Base-by-base conservation (phyloP, 2,329 filamentous ascomycete species). In the Neurospora crassa region DNA sequence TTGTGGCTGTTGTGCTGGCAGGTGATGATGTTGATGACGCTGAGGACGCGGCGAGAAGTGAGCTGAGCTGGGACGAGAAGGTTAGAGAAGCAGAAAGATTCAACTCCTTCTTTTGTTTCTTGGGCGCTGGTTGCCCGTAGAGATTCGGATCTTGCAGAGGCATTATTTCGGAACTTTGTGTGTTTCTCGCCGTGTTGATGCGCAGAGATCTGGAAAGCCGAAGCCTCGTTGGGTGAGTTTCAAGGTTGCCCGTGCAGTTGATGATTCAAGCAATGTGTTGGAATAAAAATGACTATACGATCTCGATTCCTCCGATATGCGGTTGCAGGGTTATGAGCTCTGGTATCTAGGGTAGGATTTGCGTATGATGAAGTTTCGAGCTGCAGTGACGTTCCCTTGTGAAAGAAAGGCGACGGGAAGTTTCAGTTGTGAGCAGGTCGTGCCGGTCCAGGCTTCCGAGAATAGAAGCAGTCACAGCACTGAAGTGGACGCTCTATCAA, bases 1-100 rank as follows among this genome's bases (percentile, higher is more conserved):
- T 67, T n/a, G 82, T 79, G 7, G 82, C 76, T 18, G 82, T 75
- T 11, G 78, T 68, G 67, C 80, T 72, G 37, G 82, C 47, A 53
- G 47, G 47, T 29, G 47, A 53, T 16, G 47, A 29, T 53, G 45
- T 14, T 24, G 83, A 77, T 29, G 82, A 74, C 34, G 85, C 80
- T 42, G 85, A 82, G 5, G 80, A 72, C 12, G 83, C 84, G 70
- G 90, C 84, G 81, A 97, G 93, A 70, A 97, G 89, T 67, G 90
- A 92, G 76, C 92, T 91, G 74, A 98, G 88, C 75, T 96, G 92
- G 12, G 93, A 92, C n/a, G 92, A 90, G 83, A 99, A 98, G 78
- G 93, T 90, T 70, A 97, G 88, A 67, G 89, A 91, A 69, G 88
- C 89, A 20, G 89, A 91, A 20, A 94, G 88, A 20, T 89, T 88